Base-by-base conservation (phyloP, 768 basidiomycete genomes). In the Tricholoma hemisulphureum region DNA sequence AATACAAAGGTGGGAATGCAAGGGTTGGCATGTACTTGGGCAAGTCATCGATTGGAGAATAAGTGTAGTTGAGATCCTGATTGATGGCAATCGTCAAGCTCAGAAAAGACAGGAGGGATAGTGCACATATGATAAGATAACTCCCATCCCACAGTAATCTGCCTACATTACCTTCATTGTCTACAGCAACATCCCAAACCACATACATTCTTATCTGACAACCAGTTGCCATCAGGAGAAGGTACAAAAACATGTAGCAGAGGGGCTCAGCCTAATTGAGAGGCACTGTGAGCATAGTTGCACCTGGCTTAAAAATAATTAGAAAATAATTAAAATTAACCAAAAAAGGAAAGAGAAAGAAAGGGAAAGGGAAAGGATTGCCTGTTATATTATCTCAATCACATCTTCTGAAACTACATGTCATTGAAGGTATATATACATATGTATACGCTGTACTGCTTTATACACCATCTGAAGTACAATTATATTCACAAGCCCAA, bases 81-180 rank as follows among this genome's bases (percentile, higher is more conserved):
- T 56, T 32, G 58, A 62, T 32, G 24, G 53, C 21, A 39, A 61
- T 57, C 50, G 58, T 39, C 54, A 55, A 24, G 37, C 18, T 41
- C n/a, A 49, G 2, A 50, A 10, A 39, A 20, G 20, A 29, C 24
- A 59, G 55, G 58, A 60, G n/a, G 50, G 59, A 62, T 55, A 62
- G 24, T 56, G 56, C 26, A 78, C 89, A 65, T 67, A 93, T 92
- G 64, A 94, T 85, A 6, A 94, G 78, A 73, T 92, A 94, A 58
- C 83, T 85, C n/a, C 92, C 92, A 67, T 93, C 93, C 91, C 91
- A 94, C 8, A 93, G 78, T 70, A 93, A 67, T 61, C 89, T 75
- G n/a, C 92, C 92, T 7, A 86, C 79, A 69, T 94, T 93, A 1
- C 87, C 89, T 67, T 94, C 91, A 66, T 93, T 91, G 7, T 89